Base-by-base conservation (phyloP, 208 protist species). In the Tritrichomonas foetus region DNA sequence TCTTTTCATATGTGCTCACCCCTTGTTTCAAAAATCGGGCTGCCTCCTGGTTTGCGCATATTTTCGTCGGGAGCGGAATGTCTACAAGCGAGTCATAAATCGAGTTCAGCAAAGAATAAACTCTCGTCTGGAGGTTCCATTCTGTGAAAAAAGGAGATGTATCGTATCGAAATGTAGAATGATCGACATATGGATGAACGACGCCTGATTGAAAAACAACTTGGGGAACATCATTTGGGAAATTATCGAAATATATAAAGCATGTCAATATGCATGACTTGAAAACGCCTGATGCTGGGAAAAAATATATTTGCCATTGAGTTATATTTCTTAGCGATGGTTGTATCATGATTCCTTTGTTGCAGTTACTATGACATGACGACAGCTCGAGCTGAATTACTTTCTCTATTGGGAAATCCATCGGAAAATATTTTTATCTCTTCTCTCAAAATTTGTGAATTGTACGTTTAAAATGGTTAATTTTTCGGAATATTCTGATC, bases 231-330 rank as follows among this genome's bases (percentile, higher is more conserved):
- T 53, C 3, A 20, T 53, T 57, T 33, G 78, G 78, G 39, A 47
- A 57, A 33, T 89, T 89, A 22, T 89, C 47, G 25, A 89, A 89
- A 47, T 57, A n/a, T 39, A 89, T 89, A 57, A 47, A 53, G 22
- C 33, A 89, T 16, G 30, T 57, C 33, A 89, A 39, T 57, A 57
- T 89, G 8, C 47, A 53, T 13, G 41, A 44, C 33, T 89, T 89
- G 78, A 53, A 89, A 89, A 89, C 13, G 25, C 78, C 78, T 27
- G 5, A 3, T 53, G 20, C 39, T 27, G 78, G 78, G 39, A 47
- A 53, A 25, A 89, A 39, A 57, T 61, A 89, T 39, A 89, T 47
- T 57, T 89, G 78, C 78, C 78, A 89, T n/a, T 89, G 78, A 8
- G 11, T 33, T 0, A 89, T 41, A 39, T 44, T 89, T 57, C 44